Evolutionary conservation across 441 rosid species (phyloP).

Genomic region (Erodium moschatum): DNA sequence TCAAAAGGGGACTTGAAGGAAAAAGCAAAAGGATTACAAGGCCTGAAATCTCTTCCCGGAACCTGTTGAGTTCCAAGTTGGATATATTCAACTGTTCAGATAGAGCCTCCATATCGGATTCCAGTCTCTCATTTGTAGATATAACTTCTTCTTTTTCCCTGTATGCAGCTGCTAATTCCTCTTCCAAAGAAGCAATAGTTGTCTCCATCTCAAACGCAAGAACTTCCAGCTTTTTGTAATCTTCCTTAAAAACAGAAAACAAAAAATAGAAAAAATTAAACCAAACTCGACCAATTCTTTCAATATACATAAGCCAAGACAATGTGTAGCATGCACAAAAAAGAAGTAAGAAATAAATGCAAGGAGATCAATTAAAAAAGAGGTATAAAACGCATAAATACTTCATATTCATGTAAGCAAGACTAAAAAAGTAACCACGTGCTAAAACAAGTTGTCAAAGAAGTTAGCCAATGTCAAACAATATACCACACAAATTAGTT

Average conservation of each 20-base stretch:
- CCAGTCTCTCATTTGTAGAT: slow-evolving; percentile 41
- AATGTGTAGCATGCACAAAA: slow-evolving; percentile 7
- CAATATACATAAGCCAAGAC: neutral
- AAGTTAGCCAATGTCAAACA: neutral
- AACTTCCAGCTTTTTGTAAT: slow-evolving; percentile 60
- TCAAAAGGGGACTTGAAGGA: slow-evolving; percentile 9
- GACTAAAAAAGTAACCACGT: neutral
- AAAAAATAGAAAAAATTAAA: slow-evolving; percentile 8
- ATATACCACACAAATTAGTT: neutral
- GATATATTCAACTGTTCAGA: slow-evolving; percentile 38
- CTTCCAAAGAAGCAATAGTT: slow-evolving; percentile 71
- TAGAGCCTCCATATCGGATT: slow-evolving; percentile 44
- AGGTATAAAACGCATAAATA: neutral
- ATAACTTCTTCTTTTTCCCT: slow-evolving; percentile 49
- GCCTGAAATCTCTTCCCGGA: slow-evolving; percentile 44
- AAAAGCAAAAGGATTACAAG: slow-evolving; percentile 42
- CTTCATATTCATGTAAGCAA: neutral
- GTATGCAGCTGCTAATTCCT: slow-evolving; percentile 47
- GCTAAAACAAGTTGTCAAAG: neutral
- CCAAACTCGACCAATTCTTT: slow-evolving; percentile 1
- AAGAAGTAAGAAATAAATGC: neutral
- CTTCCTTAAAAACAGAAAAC: slow-evolving; percentile 49
- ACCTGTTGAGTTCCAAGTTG: slow-evolving; percentile 37
- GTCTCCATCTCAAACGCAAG: slow-evolving; percentile 91
- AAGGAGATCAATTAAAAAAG: neutral